Conservation (phyloP, 768 basidiomycete genomes). For the Phylloporus rhodoxanthus region DNA sequence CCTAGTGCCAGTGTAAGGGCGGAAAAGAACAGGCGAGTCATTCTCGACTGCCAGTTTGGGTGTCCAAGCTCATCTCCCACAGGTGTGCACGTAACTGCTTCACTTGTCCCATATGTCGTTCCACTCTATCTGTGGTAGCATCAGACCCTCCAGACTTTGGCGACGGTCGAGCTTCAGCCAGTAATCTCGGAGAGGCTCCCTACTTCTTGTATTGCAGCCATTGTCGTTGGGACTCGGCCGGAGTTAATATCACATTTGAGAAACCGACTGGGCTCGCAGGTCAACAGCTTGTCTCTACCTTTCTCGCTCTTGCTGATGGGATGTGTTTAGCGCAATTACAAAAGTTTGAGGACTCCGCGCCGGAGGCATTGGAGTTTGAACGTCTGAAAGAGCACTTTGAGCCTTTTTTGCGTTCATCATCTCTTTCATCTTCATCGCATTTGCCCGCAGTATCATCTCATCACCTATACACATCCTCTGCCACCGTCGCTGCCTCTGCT, state of each 20-base stretch:
- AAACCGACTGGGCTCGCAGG: conserved; percentile 95
- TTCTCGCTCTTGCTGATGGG: conserved; percentile 1
- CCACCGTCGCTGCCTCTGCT: conserved; percentile 85
- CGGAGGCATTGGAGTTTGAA: conserved; percentile 86
- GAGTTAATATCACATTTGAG: conserved; percentile 89
- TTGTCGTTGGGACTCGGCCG: conserved; percentile 92
- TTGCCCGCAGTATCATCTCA: conserved; percentile 51
- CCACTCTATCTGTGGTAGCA: conserved; percentile 86
- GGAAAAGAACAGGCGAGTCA: conserved; percentile 84
- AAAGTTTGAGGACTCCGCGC: conserved; percentile 79
- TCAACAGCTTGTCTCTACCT: conserved; percentile 31
- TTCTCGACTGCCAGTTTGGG: neutral
- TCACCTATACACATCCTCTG: conserved; percentile 70
- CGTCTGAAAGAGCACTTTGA: conserved; percentile 96
- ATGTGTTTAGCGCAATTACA: conserved; percentile 75
- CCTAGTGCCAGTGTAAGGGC: conserved; percentile 97
- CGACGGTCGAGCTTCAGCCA: conserved; percentile 49
- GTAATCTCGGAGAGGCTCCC: conserved; percentile 72
- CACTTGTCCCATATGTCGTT: conserved; percentile 88
- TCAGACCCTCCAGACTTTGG: conserved; percentile 69
- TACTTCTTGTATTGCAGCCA: conserved; percentile 89
- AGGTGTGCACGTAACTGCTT: conserved; percentile 99
- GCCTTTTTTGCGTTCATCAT: conserved; percentile 82
- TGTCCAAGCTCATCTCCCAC: conserved; percentile 2
- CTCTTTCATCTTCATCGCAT: conserved; percentile 61